A percentile compares a stretch with the other conserved stretches of the same genome.
phyloP scores from a whole-genome alignment of 2,329 filamentous ascomycete genomes.

The Fusarium sp. region DNA sequence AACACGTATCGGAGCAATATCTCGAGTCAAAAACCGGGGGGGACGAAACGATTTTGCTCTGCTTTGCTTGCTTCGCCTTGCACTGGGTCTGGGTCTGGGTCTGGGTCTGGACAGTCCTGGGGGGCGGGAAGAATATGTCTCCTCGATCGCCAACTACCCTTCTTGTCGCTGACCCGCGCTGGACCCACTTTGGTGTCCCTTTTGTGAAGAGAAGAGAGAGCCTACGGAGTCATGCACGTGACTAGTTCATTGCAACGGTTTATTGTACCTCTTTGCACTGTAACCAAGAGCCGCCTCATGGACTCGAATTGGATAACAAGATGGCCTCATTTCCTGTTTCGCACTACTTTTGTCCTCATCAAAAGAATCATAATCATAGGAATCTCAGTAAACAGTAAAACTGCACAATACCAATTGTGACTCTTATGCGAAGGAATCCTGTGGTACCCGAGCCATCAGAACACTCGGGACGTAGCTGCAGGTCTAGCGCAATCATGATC shows the following conservation, averaged over 20 bases:
- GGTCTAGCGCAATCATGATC: constrained; percentile 31
- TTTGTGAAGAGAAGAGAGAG: constrained; percentile 39
- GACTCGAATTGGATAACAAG: background rate
- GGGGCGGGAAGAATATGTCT: constrained; percentile 54
- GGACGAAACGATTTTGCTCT: constrained; percentile 32
- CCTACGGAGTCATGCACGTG: constrained; percentile 51
- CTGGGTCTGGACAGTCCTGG: constrained; percentile 44
- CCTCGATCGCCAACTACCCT: constrained; percentile 51
- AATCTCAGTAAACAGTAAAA: background rate
- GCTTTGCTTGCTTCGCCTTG: constrained; percentile 39
- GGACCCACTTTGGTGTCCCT: constrained; percentile 46
- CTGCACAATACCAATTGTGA: background rate
- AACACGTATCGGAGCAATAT: constrained; percentile 39
- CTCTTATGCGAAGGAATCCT: background rate
- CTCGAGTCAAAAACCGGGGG: constrained; percentile 47
- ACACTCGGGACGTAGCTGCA: constrained; percentile 27
- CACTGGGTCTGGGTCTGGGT: constrained; percentile 21
- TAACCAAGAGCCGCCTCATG: background rate
- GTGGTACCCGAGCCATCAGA: background rate
- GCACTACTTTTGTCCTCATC: background rate
- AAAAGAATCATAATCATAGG: background rate
- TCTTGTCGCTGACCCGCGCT: constrained; percentile 44
- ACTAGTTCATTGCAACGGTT: constrained; percentile 26
- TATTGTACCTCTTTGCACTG: constrained; percentile 1
- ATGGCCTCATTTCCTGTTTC: background rate